Conservation (phyloP, 2,329 filamentous ascomycete genomes). For the Lasiodiplodia sp. region DNA sequence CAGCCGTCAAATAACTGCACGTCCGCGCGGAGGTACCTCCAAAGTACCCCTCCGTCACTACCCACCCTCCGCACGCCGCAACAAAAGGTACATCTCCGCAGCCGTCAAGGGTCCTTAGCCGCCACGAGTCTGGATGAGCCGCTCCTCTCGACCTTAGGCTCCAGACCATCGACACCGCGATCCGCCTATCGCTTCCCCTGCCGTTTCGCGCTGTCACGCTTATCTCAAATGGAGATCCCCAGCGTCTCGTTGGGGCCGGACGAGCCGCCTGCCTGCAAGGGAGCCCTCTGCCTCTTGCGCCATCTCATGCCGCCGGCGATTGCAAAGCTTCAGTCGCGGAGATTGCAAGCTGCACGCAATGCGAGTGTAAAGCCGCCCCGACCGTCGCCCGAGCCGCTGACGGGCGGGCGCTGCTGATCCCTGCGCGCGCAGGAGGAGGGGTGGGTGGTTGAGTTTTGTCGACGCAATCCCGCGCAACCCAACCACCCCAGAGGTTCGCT, state of each 20-base stretch:
- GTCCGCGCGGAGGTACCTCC: constrained; percentile 6
- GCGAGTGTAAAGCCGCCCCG: neutral
- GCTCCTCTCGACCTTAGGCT: constrained; percentile 9
- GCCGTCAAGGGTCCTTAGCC: constrained; percentile 1
- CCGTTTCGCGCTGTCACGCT: constrained; percentile 2
- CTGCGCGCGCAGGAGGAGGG: constrained; percentile 13
- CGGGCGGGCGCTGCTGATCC: constrained; percentile 12
- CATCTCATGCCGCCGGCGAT: neutral
- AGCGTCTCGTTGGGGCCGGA: constrained; percentile 12
- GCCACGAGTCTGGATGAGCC: constrained; percentile 15
- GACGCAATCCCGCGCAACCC: constrained; percentile 20
- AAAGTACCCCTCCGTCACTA: constrained; percentile 13
- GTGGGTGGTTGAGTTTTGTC: constrained; percentile 16
- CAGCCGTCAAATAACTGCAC: neutral
- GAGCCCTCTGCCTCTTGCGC: neutral
- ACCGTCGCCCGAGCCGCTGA: constrained; percentile 21
- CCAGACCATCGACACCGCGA: neutral
- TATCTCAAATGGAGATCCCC: constrained; percentile 16
- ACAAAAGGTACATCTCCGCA: neutral
- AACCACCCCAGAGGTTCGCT: neutral
- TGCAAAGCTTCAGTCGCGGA: neutral
- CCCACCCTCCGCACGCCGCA: neutral
- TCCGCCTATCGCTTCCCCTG: constrained; percentile 18
- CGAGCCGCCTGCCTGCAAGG: neutral
- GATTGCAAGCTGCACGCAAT: constrained; percentile 5